phyloP scores from a whole-genome alignment of 805 yeast genomes.

The Zygosaccharomyces gambellarensis region DNA sequence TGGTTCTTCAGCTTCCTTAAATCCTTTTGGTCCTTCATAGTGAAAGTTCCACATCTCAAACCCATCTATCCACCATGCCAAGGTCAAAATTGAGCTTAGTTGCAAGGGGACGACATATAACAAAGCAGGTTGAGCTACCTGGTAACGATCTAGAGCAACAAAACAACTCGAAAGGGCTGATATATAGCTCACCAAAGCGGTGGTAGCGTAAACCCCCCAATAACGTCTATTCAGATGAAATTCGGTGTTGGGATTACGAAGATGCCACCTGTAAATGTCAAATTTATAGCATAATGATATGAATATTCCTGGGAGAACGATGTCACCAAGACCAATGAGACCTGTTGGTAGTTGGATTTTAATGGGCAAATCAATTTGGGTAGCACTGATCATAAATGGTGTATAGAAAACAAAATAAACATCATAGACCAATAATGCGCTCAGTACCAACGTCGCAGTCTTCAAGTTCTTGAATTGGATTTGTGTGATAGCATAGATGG shows the following conservation, averaged over 20 bases:
- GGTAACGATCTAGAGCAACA: constrained; percentile 35
- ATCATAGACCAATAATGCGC: constrained; percentile 55
- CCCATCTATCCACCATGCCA: constrained; percentile 42
- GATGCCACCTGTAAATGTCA: constrained; percentile 44
- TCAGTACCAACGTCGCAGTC: constrained; percentile 42
- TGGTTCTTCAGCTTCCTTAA: constrained; percentile 15
- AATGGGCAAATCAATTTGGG: constrained; percentile 46
- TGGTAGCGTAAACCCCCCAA: constrained; percentile 43
- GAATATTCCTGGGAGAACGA: constrained; percentile 55
- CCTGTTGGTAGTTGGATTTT: constrained; percentile 32
- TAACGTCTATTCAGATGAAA: constrained; percentile 38
- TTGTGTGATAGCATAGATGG: constrained; percentile 41
- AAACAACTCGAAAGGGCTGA: constrained; percentile 45
- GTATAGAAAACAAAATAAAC: constrained; percentile 63
- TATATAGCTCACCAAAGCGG: constrained; percentile 45
- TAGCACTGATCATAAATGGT: constrained; percentile 56
- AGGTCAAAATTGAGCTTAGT: constrained; percentile 31
- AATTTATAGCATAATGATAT: constrained; percentile 50
- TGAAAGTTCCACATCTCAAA: constrained; percentile 39
- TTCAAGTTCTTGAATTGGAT: constrained; percentile 42
- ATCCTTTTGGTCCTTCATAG: constrained; percentile 16
- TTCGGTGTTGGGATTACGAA: constrained; percentile 27
- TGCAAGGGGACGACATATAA: constrained; percentile 55
- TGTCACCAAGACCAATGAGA: constrained; percentile 59
- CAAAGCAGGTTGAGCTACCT: constrained; percentile 62